phyloP scores from a whole-genome alignment of 2,329 filamentous ascomycete species.

The Sphaerostilbella broomeana region DNA sequence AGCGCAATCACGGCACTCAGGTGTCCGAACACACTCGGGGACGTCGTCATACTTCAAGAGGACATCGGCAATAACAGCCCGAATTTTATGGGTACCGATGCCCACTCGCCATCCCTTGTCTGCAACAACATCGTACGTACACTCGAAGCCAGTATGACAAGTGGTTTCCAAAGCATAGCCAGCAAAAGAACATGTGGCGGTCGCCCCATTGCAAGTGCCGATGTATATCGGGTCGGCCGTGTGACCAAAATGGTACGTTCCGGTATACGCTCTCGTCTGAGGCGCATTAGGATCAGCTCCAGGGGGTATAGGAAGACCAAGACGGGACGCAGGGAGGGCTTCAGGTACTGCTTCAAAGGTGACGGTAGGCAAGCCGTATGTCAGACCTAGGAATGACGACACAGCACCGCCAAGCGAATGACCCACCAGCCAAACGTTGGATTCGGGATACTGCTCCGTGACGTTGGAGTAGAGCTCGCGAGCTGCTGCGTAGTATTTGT shows the following conservation, averaged over 20 bases:
- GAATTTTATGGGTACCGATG: conserved; percentile 85
- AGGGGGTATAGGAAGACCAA: conserved; percentile 81
- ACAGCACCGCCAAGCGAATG: conserved; percentile 91
- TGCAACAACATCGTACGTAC: conserved; percentile 84
- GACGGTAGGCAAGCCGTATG: conserved; percentile 83
- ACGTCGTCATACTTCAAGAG: conserved; percentile 76
- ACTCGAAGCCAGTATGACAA: conserved; percentile 86
- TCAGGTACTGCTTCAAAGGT: conserved; percentile 93
- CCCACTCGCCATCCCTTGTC: conserved; percentile 91
- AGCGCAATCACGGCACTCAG: conserved; percentile 81
- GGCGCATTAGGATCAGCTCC: conserved; percentile 64
- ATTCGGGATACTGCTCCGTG: conserved; percentile 75
- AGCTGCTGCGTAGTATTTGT: conserved; percentile 84
- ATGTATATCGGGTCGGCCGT: conserved; percentile 94
- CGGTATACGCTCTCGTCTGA: conserved; percentile 66
- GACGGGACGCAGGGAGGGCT: conserved; percentile 73
- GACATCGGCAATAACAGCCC: conserved; percentile 80
- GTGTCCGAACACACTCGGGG: conserved; percentile 67
- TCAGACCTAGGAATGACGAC: conserved; percentile 79
- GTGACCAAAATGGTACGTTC: conserved; percentile 85
- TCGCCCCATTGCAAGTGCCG: conserved; percentile 85
- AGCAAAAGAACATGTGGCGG: conserved; percentile 80
- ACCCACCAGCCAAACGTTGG: conserved; percentile 82
- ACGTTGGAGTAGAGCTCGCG: conserved; percentile 89
- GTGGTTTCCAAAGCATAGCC: conserved; percentile 90